Evolutionary conservation across 306 rosid genomes (phyloP).

Genomic region (Fragaria vesca): DNA sequence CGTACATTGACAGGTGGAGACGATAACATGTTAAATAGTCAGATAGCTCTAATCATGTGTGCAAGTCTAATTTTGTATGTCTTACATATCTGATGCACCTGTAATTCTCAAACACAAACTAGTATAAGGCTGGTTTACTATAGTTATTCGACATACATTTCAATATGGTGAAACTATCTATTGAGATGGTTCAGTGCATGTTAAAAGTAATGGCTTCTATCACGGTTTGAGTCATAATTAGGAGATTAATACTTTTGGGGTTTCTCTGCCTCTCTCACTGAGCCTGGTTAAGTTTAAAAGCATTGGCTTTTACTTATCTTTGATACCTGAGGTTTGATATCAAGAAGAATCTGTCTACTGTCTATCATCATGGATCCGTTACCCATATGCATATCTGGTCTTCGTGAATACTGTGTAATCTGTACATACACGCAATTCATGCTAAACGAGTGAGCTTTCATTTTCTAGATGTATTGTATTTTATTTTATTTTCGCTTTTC

Average conservation of each 20-base stretch:
- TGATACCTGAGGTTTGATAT: not conserved
- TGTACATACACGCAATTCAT: not conserved
- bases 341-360: not conserved
- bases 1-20: not conserved
- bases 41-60: not conserved
- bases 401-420: not conserved
- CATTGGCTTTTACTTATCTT: not conserved
- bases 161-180: not conserved
- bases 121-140: not conserved
- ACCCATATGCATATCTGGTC: not conserved
- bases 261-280: not conserved
- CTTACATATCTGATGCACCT: not conserved
- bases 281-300: not conserved
- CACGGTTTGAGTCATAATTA: not conserved
- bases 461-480: constrained; percentile 3
- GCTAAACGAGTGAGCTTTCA: not conserved
- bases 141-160: not conserved
- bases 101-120: not conserved
- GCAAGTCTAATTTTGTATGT: not conserved
- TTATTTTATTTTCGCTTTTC: constrained; percentile 1
- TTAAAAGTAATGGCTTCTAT: not conserved
- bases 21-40: not conserved
- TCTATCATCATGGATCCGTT: not conserved
- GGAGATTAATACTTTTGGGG: not conserved
- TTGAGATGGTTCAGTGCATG: not conserved